Evolutionary conservation across 78 protist genomes (phyloP).

Genomic region (Monosiga brevicollis): DNA sequence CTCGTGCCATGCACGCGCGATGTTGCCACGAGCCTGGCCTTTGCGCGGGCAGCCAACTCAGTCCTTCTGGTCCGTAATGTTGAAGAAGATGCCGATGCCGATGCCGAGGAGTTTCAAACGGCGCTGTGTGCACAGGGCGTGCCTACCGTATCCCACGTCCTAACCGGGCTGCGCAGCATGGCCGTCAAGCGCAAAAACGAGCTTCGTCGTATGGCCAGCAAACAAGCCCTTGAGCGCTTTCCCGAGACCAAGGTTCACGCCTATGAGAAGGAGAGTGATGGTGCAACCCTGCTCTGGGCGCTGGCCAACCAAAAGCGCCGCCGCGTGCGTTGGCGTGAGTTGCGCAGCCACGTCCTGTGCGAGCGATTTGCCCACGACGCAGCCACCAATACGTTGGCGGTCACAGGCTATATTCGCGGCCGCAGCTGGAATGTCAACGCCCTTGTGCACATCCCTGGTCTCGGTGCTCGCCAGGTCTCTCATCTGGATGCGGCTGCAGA

Average conservation of each 20-base stretch:
- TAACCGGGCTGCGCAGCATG: not conserved
- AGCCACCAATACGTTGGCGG: not conserved
- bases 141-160: not conserved
- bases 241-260: slow-evolving; percentile 4
- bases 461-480: slow-evolving; percentile 34
- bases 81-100: not conserved
- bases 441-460: slow-evolving; percentile 37
- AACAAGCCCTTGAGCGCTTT: not conserved
- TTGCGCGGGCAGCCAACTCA: slow-evolving; percentile 4
- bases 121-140: slow-evolving; percentile 12
- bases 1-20: not conserved
- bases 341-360: slow-evolving; percentile 3
- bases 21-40: not conserved
- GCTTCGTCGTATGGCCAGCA: not conserved
- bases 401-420: slow-evolving; percentile 48
- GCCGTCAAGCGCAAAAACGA: not conserved
- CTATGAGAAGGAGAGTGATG: not conserved
- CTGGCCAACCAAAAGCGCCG: not conserved
- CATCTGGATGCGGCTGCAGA: not conserved
- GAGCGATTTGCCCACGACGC: not conserved
- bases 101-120: not conserved
- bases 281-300: not conserved
- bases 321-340: slow-evolving; percentile 9
- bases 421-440: not conserved
- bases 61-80: not conserved